These are phyloP conservation scores for Komagataella mondaviorum DNA, from an alignment of 805 yeast genomes.

Conservation along the genomic window DNA sequence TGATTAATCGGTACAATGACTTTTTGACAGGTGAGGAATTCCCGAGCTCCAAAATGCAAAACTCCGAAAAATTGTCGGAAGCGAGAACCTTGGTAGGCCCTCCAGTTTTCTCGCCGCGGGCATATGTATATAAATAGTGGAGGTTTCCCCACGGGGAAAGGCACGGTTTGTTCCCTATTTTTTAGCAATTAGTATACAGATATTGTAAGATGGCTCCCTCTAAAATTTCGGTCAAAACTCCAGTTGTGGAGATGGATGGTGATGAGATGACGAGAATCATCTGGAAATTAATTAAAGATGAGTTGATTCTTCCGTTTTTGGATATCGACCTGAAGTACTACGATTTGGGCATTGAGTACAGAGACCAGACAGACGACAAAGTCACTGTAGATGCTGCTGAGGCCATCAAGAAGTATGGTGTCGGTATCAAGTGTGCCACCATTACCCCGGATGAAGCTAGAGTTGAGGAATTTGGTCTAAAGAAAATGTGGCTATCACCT, in stretches of 20 bases:
- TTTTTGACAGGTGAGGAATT: not conserved
- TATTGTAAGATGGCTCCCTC: not conserved
- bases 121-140: not conserved
- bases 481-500: conserved; percentile 96
- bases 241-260: conserved; percentile 95
- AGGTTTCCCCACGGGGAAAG: not conserved
- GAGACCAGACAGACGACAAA: conserved; percentile 81
- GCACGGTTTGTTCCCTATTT: not conserved
- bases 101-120: not conserved
- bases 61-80: not conserved
- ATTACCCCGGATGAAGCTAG: conserved; percentile 97
- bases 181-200: not conserved
- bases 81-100: not conserved
- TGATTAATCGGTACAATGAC: not conserved
- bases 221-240: conserved; percentile 72
- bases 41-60: not conserved
- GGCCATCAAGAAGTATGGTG: conserved; percentile 80
- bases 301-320: conserved; percentile 73
- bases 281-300: conserved; percentile 83
- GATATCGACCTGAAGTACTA: conserved; percentile 84
- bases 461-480: conserved; percentile 78
- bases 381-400: conserved; percentile 84
- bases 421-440: conserved; percentile 95
- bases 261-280: conserved; percentile 96
- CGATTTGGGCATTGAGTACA: conserved; percentile 75